Conservation (phyloP, 129 eudicot genomes). For the Centella asiatica region DNA sequence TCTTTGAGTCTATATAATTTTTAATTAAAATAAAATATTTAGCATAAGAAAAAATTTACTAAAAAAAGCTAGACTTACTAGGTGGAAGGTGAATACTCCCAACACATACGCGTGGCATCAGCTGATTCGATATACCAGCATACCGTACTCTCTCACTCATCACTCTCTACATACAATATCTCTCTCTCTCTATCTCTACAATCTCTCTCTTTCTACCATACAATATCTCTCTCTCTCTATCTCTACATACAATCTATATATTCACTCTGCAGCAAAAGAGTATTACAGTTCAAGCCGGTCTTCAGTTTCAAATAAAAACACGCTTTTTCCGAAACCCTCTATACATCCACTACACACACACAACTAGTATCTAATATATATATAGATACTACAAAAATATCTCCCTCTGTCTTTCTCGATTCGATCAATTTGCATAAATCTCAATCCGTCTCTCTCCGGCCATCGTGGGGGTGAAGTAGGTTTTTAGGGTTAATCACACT, state of each 20-base stretch:
- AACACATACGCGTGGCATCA: not conserved
- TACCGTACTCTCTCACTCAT: not conserved
- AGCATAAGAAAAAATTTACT: not conserved
- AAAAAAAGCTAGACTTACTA: too few relatives aligned
- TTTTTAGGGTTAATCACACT: not conserved
- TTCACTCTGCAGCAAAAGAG: not conserved
- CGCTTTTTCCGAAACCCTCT: not conserved
- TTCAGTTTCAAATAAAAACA: constrained; percentile 1
- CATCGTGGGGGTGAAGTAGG: not conserved
- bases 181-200: not conserved
- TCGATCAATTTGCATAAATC: not conserved
- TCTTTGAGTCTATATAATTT: too few relatives aligned
- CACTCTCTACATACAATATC: not conserved
- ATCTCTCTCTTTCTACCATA: too few relatives aligned
- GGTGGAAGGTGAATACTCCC: not conserved
- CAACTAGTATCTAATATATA: not conserved
- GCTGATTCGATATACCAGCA: not conserved
- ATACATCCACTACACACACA: not conserved
- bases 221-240: not conserved
- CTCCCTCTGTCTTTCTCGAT: not conserved
- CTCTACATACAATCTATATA: too few relatives aligned
- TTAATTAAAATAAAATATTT: too few relatives aligned
- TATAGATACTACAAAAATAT: not conserved
- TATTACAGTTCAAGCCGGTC: not conserved
- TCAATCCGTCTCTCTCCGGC: not conserved